Evolutionary conservation across 2,329 filamentous ascomycete genomes (phyloP), one percentile per base, ranked within the genome.

Genomic region (Trichoderma harzianum): DNA sequence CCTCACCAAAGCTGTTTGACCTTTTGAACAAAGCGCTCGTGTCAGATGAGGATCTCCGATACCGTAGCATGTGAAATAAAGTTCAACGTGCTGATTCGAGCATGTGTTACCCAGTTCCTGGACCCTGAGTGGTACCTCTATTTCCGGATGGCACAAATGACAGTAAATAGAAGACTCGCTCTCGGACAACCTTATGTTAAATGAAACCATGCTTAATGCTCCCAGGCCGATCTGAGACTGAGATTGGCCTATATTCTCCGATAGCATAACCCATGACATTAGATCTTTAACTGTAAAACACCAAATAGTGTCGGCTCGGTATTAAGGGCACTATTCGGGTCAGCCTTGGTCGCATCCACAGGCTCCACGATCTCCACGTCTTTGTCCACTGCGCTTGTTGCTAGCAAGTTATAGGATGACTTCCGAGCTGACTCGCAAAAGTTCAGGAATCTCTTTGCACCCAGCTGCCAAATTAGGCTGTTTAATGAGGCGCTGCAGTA

Each of bases 381-480:
- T 21, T 62, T 62, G 57, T n/a, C 43, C 36, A 53, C 32, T 61
- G 24, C 55, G 18, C 58, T 57, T 70, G 39, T 18, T 55, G 21
- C 18, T 70, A 60, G 68, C 58, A 63, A 28, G 47, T 24, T 61
- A 12, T 14, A 70, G 39, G 14, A 62, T 36, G 14, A 18, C 21
- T 36, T 63, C 43, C 60, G 58, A 57, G 30, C 58, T 60, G 55
- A 70, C 51, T 63, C 68, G 68, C 68, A 70, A 70, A 70, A 63
- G 43, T 63, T 55, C 58, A 36, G 24, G 11, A 21, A 55, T 36
- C 11, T 30, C 14, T 55, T 34, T 30, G 14, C 24, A 43, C 5
- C 58, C 24, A 39, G 24, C 68, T 70, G 58, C 68, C 58, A 28
- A 70, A 70, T 70, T 18, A 21, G 68, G 68, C 43, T 32, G 21